Evolutionary conservation across 139 green algal species (phyloP).

Genomic region (Coelastrella sp.): DNA sequence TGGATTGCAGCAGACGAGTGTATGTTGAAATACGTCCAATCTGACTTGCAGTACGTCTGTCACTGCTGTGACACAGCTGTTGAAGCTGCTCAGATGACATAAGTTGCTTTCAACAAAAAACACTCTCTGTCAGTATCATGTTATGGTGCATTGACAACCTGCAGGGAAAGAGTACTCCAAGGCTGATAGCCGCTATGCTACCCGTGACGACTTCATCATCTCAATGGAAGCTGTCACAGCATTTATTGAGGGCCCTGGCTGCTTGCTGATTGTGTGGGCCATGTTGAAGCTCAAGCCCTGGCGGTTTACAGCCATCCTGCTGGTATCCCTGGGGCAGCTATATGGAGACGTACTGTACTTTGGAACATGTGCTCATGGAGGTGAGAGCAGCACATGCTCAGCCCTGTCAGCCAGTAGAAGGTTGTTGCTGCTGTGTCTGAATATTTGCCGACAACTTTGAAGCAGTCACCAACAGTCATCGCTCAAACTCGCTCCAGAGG

Average conservation of each 20-base stretch:
- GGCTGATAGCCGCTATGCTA: constrained; percentile 90
- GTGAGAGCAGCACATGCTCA: constrained; percentile 43
- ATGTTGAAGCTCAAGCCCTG: constrained; percentile 66
- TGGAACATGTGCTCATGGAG: constrained; percentile 78
- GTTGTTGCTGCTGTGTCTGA: neutral
- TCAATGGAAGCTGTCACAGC: constrained; percentile 89
- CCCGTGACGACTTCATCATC: constrained; percentile 87
- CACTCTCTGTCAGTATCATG: no score
- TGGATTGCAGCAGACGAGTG: no score
- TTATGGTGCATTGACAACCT: no score
- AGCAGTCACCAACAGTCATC: neutral
- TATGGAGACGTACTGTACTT: constrained; percentile 95
- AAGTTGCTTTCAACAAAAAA: no score
- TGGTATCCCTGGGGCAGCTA: constrained; percentile 87
- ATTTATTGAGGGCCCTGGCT: constrained; percentile 82
- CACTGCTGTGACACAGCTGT: no score
- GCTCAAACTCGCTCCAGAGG: no score
- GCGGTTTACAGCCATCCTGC: constrained; percentile 74
- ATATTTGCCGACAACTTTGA: neutral
- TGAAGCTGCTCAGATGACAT: no score
- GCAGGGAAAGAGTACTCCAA: constrained; percentile 95
- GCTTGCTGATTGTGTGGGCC: constrained; percentile 72
- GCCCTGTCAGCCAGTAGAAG: neutral
- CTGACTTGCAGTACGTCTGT: no score
- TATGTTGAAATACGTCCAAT: no score